These are phyloP conservation scores for Graphilbum fragrans DNA, from an alignment of 2,329 filamentous ascomycete species.

Conservation along the genomic window DNA sequence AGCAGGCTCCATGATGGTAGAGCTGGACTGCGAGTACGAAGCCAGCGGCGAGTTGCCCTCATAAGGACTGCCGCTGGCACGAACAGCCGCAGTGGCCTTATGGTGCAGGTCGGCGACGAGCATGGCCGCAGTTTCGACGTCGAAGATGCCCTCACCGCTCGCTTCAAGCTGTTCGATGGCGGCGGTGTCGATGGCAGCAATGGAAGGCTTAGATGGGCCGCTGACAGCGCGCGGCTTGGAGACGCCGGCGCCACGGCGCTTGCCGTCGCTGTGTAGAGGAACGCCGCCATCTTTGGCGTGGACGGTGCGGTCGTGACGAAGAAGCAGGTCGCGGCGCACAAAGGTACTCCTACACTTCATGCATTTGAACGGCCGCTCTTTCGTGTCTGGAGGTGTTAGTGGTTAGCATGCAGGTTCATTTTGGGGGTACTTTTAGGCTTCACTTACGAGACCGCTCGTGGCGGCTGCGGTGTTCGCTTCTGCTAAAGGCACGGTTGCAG, in stretches of 20 bases:
- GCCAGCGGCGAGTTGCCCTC: slow-evolving; percentile 47
- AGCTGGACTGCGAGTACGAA: slow-evolving; percentile 58
- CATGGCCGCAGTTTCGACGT: slow-evolving; percentile 96
- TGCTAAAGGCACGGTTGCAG: slow-evolving; percentile 92
- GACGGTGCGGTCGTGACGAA: slow-evolving; percentile 95
- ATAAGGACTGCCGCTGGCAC: slow-evolving; percentile 41
- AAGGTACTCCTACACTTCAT: slow-evolving; percentile 97
- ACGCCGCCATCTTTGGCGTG: slow-evolving; percentile 96
- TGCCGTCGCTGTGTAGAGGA: slow-evolving; percentile 86
- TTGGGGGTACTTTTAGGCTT: not conserved
- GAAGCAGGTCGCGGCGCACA: slow-evolving; percentile 87
- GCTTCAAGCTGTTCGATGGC: slow-evolving; percentile 88
- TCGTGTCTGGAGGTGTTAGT: slow-evolving; percentile 58
- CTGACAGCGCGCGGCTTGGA: slow-evolving; percentile 53
- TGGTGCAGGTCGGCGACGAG: slow-evolving; percentile 97
- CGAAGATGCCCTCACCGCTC: slow-evolving; percentile 80
- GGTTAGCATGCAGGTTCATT: not conserved
- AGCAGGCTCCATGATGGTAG: slow-evolving; percentile 63
- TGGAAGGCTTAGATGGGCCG: slow-evolving; percentile 61
- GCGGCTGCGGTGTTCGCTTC: slow-evolving; percentile 91
- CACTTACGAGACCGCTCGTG: slow-evolving; percentile 97
- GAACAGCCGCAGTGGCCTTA: slow-evolving; percentile 69
- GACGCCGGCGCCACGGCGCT: slow-evolving; percentile 56
- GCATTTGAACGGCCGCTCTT: slow-evolving; percentile 97
- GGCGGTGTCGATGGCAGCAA: slow-evolving; percentile 65